Conservation (phyloP, 495 filamentous ascomycete genomes). For the Aspergillus ostianus region DNA sequence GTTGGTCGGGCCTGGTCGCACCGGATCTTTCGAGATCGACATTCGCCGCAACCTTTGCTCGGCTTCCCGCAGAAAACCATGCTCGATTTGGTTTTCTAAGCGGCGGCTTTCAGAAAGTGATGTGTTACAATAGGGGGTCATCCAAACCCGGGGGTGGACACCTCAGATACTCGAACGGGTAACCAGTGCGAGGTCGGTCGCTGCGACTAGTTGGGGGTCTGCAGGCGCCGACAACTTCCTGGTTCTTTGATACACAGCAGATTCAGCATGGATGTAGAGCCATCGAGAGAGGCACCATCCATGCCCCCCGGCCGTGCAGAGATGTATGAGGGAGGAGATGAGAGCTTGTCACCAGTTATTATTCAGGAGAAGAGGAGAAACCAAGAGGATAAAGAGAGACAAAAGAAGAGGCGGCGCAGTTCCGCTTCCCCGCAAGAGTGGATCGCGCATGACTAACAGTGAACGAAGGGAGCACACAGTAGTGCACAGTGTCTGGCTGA, state of each 20-base stretch:
- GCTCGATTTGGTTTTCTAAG: conserved; percentile 6
- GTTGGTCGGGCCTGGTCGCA: conserved; percentile 64
- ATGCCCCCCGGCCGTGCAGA: background rate
- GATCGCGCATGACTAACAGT: background rate
- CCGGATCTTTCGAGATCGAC: conserved; percentile 62
- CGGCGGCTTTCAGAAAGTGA: background rate
- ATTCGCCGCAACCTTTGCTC: conserved; percentile 71
- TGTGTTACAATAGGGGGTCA: background rate
- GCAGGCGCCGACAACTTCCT: background rate
- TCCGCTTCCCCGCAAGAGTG: background rate
- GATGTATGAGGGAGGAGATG: background rate
- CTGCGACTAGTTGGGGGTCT: background rate
- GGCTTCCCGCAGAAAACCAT: conserved; percentile 80
- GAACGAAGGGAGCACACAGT: background rate
- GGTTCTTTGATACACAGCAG: background rate
- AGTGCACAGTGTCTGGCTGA: background rate
- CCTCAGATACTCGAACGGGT: conserved; percentile 14
- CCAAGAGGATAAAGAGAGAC: background rate
- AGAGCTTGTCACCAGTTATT: background rate
- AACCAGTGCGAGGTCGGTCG: conserved; percentile 21
- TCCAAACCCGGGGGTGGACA: background rate
- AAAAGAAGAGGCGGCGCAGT: background rate
- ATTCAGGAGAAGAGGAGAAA: background rate
- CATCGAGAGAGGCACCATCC: background rate
- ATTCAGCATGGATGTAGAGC: background rate